Base-by-base conservation (phyloP, 2,329 filamentous ascomycete species). In the Coniella lustricola region DNA sequence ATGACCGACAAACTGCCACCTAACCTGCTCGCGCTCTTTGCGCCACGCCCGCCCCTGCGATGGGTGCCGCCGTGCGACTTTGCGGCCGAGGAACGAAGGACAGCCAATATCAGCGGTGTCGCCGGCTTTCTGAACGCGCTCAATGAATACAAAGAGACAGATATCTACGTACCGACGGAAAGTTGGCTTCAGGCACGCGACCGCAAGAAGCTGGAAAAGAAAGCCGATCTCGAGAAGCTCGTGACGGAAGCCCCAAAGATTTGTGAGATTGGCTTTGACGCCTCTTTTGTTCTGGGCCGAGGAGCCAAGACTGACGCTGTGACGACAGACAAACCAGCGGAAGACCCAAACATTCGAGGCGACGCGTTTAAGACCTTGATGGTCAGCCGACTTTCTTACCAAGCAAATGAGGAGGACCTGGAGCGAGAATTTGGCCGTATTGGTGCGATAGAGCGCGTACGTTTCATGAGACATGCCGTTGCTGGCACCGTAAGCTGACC, bases 1-100 rank as follows among this genome's bases (percentile, higher is more conserved):
- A 98, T 97, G 93, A 97, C 93, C 44, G 91, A 96, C 76, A 93
- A 94, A 70, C 85, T 98, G 17, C 91, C 93, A 50, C 88, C 87
- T 48, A 91, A 95, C 65, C 79, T 97, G 51, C 78, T 97, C 60
- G 87, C 87, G 69, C 87, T 97, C 58, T 98, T 98, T 73, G 87
- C 91, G 70, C 88, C 93, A 64, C 87, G 93, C 52, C 93, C 93
- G 59, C 86, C 91, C 51, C 73, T 97, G 64, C 86, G 90, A 68
- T 97, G 88, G 77, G 82, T 95, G 52, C 85, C 86, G 52, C 87
- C 90, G 7, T 75, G 78, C 59, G 91, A 97, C 68, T 76, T 87
- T 65, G 81, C 90, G 54, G 85, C 90, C 10, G 88, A 93, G 68
- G 80, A 90, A 57, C 85, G 88, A 60, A 82, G 77, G 64, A 94